Percentiles rank a stretch among this genome's conserved stretches.
Conservation (phyloP, 331 rosid species). For the Pyracantha coccinea region DNA sequence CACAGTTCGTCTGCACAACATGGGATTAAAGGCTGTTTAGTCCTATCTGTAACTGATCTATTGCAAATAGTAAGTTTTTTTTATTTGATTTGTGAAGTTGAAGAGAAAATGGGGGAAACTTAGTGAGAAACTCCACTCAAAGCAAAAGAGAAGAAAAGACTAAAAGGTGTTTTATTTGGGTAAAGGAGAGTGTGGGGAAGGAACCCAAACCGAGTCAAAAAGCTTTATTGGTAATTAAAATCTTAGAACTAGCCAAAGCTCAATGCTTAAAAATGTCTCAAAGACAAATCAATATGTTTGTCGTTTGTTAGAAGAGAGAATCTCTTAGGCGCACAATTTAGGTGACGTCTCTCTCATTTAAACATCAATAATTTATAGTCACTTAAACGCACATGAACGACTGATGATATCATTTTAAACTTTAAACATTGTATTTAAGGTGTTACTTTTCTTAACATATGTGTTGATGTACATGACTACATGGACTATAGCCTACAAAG, state of each 20-base stretch:
- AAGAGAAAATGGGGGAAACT: background rate
- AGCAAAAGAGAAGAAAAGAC: background rate
- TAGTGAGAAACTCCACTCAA: background rate
- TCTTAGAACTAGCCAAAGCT: background rate
- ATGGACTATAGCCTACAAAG: background rate
- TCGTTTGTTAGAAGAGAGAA: too few species aligned
- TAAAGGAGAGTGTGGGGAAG: background rate
- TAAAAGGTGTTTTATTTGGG: background rate
- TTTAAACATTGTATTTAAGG: too few species aligned
- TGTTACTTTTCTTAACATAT: too few species aligned
- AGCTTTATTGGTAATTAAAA: background rate
- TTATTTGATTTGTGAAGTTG: background rate
- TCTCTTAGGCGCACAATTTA: too few species aligned
- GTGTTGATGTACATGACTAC: background rate
- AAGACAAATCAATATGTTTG: too few species aligned
- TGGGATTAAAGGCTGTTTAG: conserved; percentile 1
- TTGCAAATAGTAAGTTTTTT: background rate
- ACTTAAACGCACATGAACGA: too few species aligned
- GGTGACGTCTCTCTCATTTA: too few species aligned
- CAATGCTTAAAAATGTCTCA: too few species aligned
- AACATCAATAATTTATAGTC: too few species aligned
- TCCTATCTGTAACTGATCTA: background rate
- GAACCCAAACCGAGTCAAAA: background rate
- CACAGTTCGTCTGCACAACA: background rate
- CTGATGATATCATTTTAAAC: too few species aligned